phyloP scores from a whole-genome alignment of 2,329 filamentous ascomycete species.

The Zalaria obscura region DNA sequence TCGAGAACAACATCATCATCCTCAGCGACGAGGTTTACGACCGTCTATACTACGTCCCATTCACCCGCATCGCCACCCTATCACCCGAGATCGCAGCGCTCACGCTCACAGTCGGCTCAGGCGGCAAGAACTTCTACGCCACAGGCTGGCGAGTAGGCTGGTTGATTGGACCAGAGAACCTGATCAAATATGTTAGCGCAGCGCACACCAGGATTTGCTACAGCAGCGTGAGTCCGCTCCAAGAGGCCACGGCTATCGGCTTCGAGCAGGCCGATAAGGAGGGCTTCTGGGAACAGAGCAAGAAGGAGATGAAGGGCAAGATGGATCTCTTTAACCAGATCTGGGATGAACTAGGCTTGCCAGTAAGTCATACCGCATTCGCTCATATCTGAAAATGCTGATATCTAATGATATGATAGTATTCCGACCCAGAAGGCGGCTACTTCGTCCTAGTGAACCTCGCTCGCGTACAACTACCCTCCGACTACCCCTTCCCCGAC shows the following conservation, averaged over 20 bases:
- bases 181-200: slow-evolving; percentile 82
- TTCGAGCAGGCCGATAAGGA: slow-evolving; percentile 79
- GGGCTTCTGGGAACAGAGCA: slow-evolving; percentile 76
- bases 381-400: too few species aligned
- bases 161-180: slow-evolving; percentile 75
- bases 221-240: slow-evolving; percentile 79
- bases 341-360: slow-evolving; percentile 33
- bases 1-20: slow-evolving; percentile 89
- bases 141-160: slow-evolving; percentile 96
- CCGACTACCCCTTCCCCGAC: slow-evolving; percentile 73
- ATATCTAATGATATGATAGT: slow-evolving; percentile 24
- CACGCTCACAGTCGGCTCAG: slow-evolving; percentile 87
- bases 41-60: slow-evolving; percentile 85
- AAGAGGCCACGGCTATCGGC: slow-evolving; percentile 86
- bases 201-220: slow-evolving; percentile 97
- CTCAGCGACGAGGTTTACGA: slow-evolving; percentile 59
- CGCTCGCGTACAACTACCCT: slow-evolving; percentile 69
- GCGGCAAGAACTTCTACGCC: slow-evolving; percentile 96
- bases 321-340: slow-evolving; percentile 70
- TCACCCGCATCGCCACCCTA: slow-evolving; percentile 80
- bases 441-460: slow-evolving; percentile 97
- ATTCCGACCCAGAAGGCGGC: slow-evolving; percentile 86
- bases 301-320: slow-evolving; percentile 79
- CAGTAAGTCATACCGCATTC: slow-evolving; percentile 12
- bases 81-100: slow-evolving; percentile 79